A percentile compares a stretch with the other conserved stretches of the same genome.
phyloP scores from a whole-genome alignment of 1,284 basidiomycete genomes.

The Ustilago trichophora region DNA sequence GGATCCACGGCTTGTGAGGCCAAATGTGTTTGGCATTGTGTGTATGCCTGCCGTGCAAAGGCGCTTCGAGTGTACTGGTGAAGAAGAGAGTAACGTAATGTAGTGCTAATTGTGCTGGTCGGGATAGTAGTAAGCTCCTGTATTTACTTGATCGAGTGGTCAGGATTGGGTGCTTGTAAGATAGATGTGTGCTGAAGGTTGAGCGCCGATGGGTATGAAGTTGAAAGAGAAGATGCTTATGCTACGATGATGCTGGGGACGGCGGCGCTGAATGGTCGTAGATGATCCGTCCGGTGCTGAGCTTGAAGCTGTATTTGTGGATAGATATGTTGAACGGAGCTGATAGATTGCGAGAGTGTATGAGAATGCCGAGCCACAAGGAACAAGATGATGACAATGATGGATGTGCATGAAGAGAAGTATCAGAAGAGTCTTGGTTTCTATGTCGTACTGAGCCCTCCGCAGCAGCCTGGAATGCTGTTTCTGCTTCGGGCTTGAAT shows the following conservation, averaged over 20 bases:
- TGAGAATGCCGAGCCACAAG: background rate
- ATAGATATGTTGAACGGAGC: background rate
- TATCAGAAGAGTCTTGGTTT: background rate
- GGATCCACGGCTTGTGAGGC: slow-evolving; percentile 42
- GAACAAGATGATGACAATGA: slow-evolving; percentile 2
- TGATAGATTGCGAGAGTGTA: background rate
- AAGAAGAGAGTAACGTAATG: no score
- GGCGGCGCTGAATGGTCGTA: background rate
- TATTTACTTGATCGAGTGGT: no score
- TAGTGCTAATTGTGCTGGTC: no score
- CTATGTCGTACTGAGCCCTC: no score
- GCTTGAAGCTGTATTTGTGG: background rate
- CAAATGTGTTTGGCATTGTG: slow-evolving; percentile 44
- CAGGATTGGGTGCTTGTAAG: no score
- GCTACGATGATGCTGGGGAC: background rate
- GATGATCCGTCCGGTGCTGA: background rate
- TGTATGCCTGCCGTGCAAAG: no score
- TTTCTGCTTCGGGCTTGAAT: slow-evolving; percentile 1
- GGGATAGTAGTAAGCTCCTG: no score
- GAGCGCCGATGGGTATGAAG: slow-evolving; percentile 2
- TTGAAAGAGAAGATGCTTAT: slow-evolving; percentile 1
- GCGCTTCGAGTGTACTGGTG: no score
- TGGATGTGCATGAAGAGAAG: background rate
- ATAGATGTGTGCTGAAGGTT: no score
- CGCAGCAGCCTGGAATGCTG: background rate